phyloP scores from a whole-genome alignment of 352 stramenopile species.

The Pythium volutum region DNA sequence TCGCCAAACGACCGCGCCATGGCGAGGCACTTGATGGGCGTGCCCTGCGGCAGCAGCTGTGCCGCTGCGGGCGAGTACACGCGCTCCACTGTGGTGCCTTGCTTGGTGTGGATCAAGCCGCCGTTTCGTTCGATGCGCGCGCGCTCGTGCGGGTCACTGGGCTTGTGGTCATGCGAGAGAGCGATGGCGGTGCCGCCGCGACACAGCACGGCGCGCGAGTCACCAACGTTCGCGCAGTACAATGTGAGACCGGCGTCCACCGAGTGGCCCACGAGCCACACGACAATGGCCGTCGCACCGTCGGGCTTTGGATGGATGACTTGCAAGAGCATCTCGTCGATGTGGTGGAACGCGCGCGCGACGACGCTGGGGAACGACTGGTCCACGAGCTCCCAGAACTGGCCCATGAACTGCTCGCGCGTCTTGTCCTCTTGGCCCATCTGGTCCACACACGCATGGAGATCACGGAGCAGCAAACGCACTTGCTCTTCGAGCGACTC shows the following conservation, averaged over 20 bases:
- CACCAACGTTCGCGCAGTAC: constrained; percentile 58
- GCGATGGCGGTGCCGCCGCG: constrained; percentile 33
- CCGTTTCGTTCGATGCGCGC: constrained; percentile 47
- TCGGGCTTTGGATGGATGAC: constrained; percentile 42
- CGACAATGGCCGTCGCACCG: constrained; percentile 46
- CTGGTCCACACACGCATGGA: neutral
- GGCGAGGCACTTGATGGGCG: constrained; percentile 31
- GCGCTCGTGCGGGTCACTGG: constrained; percentile 40
- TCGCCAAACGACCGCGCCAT: constrained; percentile 66
- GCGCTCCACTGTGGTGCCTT: constrained; percentile 33
- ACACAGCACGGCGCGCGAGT: constrained; percentile 63
- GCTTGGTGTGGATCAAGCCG: constrained; percentile 47
- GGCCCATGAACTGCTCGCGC: constrained; percentile 7
- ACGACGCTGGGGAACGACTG: constrained; percentile 31
- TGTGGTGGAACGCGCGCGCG: constrained; percentile 36
- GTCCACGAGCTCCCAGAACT: constrained; percentile 30
- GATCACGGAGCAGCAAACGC: neutral
- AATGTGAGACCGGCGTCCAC: constrained; percentile 24
- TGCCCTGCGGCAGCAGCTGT: neutral
- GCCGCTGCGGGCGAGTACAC: constrained; percentile 46
- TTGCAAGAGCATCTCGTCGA: constrained; percentile 41
- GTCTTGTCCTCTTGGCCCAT: neutral
- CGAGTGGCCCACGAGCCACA: constrained; percentile 43
- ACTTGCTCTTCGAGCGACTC: neutral
- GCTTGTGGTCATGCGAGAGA: constrained; percentile 61